A percentile compares a stretch with the other conserved stretches of the same genome.
Conservation (phyloP, 441 rosid genomes). For the Pelargonium australe region DNA sequence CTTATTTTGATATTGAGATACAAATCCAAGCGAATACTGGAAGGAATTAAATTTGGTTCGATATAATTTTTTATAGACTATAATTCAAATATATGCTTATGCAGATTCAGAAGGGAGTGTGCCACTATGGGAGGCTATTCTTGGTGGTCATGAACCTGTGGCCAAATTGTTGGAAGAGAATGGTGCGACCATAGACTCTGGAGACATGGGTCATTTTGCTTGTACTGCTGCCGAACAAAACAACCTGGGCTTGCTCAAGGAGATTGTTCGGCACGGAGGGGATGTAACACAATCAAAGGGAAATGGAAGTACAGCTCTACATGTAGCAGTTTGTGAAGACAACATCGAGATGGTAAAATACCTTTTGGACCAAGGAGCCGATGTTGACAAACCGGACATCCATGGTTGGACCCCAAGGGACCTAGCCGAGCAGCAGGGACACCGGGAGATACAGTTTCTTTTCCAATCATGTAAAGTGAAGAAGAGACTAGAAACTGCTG, state of each 20-base stretch:
- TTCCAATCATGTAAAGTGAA: conserved; percentile 21
- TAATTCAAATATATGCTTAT: conserved; percentile 25
- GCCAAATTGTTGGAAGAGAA: conserved; percentile 51
- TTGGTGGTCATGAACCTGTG: conserved; percentile 50
- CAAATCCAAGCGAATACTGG: no score
- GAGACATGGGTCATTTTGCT: conserved; percentile 50
- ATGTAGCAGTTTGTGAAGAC: conserved; percentile 69
- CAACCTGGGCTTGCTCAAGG: conserved; percentile 50
- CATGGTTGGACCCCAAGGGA: conserved; percentile 75
- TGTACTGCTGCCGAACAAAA: conserved; percentile 57
- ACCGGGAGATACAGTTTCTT: conserved; percentile 16
- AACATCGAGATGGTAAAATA: conserved; percentile 61
- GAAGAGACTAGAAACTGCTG: conserved; percentile 7
- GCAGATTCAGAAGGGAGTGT: conserved; percentile 79
- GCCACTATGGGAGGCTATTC: conserved; percentile 84
- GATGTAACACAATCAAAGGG: conserved; percentile 41
- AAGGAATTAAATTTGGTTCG: no score
- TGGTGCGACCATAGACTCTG: conserved; percentile 51
- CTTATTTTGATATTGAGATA: no score
- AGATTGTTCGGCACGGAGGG: conserved; percentile 51
- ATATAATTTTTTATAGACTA: no score
- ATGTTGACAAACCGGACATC: conserved; percentile 54
- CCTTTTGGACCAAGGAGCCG: conserved; percentile 71
- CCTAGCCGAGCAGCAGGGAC: conserved; percentile 57
- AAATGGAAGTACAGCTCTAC: conserved; percentile 59